Percentiles rank a stretch among this genome's conserved stretches.
phyloP scores from a whole-genome alignment of 306 rosid genomes.

The Senna siamea region DNA sequence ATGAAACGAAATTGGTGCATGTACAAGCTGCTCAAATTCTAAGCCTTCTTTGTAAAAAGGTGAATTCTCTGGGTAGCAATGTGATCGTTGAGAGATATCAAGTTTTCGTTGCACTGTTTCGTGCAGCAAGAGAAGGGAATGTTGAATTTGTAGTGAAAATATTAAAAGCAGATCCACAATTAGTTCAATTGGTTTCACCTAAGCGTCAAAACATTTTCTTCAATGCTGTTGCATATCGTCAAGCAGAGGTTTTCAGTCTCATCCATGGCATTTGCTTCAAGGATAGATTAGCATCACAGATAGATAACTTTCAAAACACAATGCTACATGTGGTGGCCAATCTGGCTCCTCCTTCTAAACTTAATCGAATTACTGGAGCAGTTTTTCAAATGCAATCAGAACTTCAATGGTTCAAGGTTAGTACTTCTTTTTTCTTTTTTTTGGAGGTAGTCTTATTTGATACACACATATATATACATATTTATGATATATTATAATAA shows the following conservation, averaged over 20 bases:
- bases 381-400: slow-evolving; percentile 35
- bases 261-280: too few species aligned
- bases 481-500: too few species aligned
- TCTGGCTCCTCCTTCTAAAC: neutral
- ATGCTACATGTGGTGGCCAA: slow-evolving; percentile 22
- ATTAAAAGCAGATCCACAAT: neutral
- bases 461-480: too few species aligned
- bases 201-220: neutral
- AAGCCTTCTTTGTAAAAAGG: neutral
- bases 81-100: accelerated
- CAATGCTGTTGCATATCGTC: neutral
- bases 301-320: too few species aligned
- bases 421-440: too few species aligned
- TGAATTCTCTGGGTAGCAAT: accelerated
- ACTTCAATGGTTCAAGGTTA: slow-evolving; percentile 20
- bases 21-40: neutral
- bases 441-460: too few species aligned
- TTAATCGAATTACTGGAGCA: slow-evolving; percentile 14
- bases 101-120: neutral
- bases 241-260: neutral
- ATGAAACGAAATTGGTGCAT: slow-evolving; percentile 4
- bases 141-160: neutral
- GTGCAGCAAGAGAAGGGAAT: neutral
- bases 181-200: neutral
- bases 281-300: too few species aligned